phyloP scores from a whole-genome alignment of 2,329 filamentous ascomycete genomes.

The Stachybotrys chartarum region DNA sequence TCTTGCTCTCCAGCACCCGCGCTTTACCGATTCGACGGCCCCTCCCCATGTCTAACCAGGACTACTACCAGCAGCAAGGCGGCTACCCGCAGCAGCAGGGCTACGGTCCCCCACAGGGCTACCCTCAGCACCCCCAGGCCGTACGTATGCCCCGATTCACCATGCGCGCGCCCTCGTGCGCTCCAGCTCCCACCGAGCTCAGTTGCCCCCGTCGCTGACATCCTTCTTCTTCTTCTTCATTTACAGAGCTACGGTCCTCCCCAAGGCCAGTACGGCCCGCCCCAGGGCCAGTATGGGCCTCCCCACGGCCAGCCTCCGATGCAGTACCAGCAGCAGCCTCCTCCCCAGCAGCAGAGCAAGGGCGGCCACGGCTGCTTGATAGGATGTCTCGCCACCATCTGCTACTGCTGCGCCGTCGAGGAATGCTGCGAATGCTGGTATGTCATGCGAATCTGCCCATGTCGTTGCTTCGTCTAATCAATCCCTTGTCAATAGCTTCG shows the following conservation, averaged over 20 bases:
- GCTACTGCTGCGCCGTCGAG: constrained; percentile 43
- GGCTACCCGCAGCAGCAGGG: constrained; percentile 15
- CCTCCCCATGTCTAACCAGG: constrained; percentile 28
- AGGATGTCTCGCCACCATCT: constrained; percentile 40
- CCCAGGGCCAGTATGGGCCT: constrained; percentile 22
- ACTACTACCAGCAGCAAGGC: constrained; percentile 29
- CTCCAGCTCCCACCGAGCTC: constrained; percentile 18
- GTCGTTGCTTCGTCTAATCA: not conserved
- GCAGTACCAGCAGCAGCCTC: constrained; percentile 32
- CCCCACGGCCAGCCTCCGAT: constrained; percentile 32
- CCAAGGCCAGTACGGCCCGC: constrained; percentile 23
- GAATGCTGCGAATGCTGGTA: constrained; percentile 45
- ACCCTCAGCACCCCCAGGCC: constrained; percentile 31
- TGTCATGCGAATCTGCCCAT: constrained; percentile 11
- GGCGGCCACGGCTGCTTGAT: constrained; percentile 35
- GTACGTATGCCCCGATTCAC: constrained; percentile 15
- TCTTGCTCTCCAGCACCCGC: too few species aligned
- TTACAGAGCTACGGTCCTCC: constrained; percentile 20
- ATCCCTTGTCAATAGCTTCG: constrained; percentile 19
- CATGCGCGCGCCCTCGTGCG: not conserved
- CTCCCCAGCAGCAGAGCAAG: constrained; percentile 21
- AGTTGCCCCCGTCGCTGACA: not conserved
- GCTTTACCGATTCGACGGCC: not conserved
- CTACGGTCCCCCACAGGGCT: constrained; percentile 18
- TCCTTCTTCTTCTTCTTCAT: not conserved